Conservation (phyloP, 2,329 filamentous ascomycete species). For the Pseudohalonectria lignicola region DNA sequence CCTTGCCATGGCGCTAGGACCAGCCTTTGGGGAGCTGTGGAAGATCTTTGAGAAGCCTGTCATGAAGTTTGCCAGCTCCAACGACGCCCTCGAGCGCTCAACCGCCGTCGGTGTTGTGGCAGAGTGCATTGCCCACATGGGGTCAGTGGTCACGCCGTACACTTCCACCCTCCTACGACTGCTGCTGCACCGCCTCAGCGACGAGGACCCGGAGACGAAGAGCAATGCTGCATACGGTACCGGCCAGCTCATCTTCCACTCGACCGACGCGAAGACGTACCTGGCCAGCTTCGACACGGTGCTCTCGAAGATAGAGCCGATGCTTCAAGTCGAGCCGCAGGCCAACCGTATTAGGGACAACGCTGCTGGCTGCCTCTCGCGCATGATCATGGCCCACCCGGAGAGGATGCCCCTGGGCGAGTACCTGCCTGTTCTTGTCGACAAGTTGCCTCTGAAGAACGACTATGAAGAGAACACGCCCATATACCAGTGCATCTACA, state of each 20-base stretch:
- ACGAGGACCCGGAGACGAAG: conserved; percentile 85
- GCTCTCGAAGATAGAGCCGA: conserved; percentile 74
- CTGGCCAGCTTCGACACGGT: conserved; percentile 67
- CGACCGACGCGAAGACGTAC: conserved; percentile 62
- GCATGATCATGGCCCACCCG: conserved; percentile 87
- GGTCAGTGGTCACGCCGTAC: conserved; percentile 67
- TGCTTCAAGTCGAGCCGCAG: conserved; percentile 66
- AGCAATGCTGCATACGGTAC: conserved; percentile 91
- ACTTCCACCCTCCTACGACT: conserved; percentile 68
- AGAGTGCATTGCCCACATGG: conserved; percentile 82
- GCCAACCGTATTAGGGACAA: conserved; percentile 70
- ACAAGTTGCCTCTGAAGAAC: conserved; percentile 75
- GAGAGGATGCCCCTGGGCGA: conserved; percentile 69
- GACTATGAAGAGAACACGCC: conserved; percentile 96
- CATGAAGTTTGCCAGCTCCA: conserved; percentile 76
- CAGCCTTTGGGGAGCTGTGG: conserved; percentile 78
- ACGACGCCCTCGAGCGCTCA: conserved; percentile 77
- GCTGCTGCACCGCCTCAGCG: conserved; percentile 74
- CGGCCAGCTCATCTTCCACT: conserved; percentile 75
- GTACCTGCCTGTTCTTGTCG: conserved; percentile 70
- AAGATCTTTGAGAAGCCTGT: conserved; percentile 92
- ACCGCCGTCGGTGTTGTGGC: conserved; percentile 87
- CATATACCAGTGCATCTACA: conserved; percentile 80
- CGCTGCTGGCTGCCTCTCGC: conserved; percentile 77
- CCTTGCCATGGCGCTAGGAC: conserved; percentile 70